Evolutionary conservation across 441 rosid species (phyloP), one percentile per base, ranked within the genome.

Genomic region (Populus trichocarpa): DNA sequence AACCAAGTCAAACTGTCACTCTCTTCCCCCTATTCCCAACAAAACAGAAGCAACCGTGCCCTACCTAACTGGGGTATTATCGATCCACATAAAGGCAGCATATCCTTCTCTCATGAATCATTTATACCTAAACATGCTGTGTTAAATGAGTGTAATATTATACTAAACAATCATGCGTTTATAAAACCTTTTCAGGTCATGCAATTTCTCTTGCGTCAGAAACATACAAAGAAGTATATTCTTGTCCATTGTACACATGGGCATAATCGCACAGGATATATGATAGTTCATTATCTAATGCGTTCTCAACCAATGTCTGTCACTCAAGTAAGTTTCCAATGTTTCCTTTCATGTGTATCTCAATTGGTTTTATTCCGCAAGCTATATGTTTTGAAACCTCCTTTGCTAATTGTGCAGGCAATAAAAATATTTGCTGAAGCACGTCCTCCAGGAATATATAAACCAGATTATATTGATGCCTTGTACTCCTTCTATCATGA

Each of bases 371-470:
- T 18, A 8, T 66, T 67, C 11, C 77, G 22, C 69, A 70, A 10
- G 67, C 38, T 32, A 35, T 71, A 20, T 57, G 30, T 73, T 67
- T 23, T 74, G 36, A 11, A 25, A 79, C 75, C 59, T 80, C 40
- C 71, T 78, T 86, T 76, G 67, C 66, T 76, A 69, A 50, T 72
- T 82, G 22, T 76, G 76, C 88, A 95, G 99, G 99, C 99, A 75
- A 82, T 97, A 78, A 88, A 92, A 83, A 81, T 75, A 50, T 97
- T 97, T 88, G 77, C 97, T 8, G 94, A 90, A 12, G 97, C 95
- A 74, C 99, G 99, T 4, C 98, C 99, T 78, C 99, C 99, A 22
- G 99, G 99, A 81, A 97, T 97, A 63, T 97, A 97, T 80, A 97
- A 97, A 86, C 89, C 94, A 1, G 98, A 95, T 36, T 97, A 97